A percentile compares a stretch with the other conserved stretches of the same genome.
Conservation (phyloP, 331 rosid genomes). For the Pyracantha coccinea region DNA sequence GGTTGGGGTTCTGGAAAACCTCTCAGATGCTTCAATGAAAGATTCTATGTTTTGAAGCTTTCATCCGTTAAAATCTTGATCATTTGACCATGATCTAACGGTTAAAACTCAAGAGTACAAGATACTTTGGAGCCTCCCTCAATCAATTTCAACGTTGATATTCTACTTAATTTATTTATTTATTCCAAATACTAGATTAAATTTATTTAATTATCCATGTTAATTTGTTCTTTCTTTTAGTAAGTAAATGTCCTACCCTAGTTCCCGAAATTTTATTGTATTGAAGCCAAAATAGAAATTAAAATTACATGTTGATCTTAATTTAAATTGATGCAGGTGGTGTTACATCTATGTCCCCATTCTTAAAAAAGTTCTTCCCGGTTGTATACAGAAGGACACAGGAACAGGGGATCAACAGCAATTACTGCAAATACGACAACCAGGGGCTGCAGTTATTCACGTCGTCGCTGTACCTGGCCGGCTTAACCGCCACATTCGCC, state of each 20-base stretch:
- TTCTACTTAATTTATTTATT: background rate
- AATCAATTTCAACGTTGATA: background rate
- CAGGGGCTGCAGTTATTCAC: constrained; percentile 76
- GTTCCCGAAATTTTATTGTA: no score
- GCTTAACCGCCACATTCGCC: constrained; percentile 56
- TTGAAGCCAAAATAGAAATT: no score
- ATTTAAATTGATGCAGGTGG: constrained; percentile 47
- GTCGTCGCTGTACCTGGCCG: constrained; percentile 81
- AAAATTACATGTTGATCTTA: background rate
- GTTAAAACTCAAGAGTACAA: background rate
- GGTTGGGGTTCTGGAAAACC: background rate
- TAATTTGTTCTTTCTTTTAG: no score
- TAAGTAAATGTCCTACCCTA: no score
- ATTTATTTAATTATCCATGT: background rate
- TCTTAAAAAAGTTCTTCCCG: constrained; percentile 74
- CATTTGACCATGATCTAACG: background rate
- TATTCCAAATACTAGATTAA: no score
- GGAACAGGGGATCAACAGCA: constrained; percentile 1
- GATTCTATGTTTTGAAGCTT: background rate
- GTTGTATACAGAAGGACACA: constrained; percentile 35
- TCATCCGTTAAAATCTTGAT: background rate
- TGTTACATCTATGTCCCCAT: constrained; percentile 58
- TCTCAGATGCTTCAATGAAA: background rate
- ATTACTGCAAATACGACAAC: constrained; percentile 80
- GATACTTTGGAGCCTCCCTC: background rate